Conservation (phyloP, 208 protist species). For the Acanthamoeba castellanii region DNA sequence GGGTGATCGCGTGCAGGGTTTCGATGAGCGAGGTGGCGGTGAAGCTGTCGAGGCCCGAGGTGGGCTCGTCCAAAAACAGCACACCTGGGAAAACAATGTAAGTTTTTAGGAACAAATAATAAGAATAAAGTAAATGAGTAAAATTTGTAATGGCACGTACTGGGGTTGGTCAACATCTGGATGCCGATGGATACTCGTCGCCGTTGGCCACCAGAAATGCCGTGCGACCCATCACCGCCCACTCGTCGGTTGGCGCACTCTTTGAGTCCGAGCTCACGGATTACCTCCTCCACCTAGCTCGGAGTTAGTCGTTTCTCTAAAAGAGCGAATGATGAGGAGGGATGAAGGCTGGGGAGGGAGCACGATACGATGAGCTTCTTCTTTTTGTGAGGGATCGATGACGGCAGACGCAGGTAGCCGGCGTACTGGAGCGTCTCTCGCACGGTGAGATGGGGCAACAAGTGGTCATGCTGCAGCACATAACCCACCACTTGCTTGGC, state of each 20-base stretch:
- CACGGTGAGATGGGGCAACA: slow-evolving; percentile 45
- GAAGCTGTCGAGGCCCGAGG: slow-evolving; percentile 91
- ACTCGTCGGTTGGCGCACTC: slow-evolving; percentile 16
- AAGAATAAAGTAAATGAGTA: neutral
- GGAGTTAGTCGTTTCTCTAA: too few relatives aligned
- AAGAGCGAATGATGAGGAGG: too few relatives aligned
- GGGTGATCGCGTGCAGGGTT: slow-evolving; percentile 89
- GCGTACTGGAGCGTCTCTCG: slow-evolving; percentile 31
- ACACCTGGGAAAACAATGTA: neutral
- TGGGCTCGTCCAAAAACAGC: slow-evolving; percentile 84
- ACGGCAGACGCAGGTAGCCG: slow-evolving; percentile 22
- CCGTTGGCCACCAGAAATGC: slow-evolving; percentile 75
- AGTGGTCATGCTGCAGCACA: slow-evolving; percentile 58
- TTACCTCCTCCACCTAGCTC: slow-evolving; percentile 49
- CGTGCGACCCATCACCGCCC: neutral
- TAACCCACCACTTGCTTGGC: slow-evolving; percentile 47
- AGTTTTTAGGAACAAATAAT: neutral
- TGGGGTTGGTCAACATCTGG: slow-evolving; percentile 34
- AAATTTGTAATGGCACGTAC: neutral
- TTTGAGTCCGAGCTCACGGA: slow-evolving; percentile 10
- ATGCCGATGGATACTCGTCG: slow-evolving; percentile 84
- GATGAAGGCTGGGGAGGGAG: neutral
- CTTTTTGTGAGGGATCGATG: slow-evolving; percentile 5
- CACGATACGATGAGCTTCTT: slow-evolving; percentile 46
- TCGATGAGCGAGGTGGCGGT: slow-evolving; percentile 92